phyloP scores from a whole-genome alignment of 2,329 filamentous ascomycete species.

The Helicocarpus griseus region DNA sequence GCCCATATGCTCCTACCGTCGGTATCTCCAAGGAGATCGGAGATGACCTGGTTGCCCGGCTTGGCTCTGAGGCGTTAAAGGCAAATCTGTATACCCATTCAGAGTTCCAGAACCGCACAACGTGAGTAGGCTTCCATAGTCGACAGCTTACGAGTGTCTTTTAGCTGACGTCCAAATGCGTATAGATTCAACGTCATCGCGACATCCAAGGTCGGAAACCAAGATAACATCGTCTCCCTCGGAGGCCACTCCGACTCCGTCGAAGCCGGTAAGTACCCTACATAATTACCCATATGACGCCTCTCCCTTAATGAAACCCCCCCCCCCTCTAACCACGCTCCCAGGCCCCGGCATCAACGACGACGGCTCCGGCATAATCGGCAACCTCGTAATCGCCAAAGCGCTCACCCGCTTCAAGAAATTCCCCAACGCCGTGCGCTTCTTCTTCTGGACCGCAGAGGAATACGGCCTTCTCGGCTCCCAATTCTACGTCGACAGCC shows the following conservation, averaged over 20 bases:
- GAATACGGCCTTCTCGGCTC: slow-evolving; percentile 55
- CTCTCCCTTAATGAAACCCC: background rate
- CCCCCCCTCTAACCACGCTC: background rate
- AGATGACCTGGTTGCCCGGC: slow-evolving; percentile 43
- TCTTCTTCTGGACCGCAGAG: slow-evolving; percentile 56
- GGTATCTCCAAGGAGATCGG: slow-evolving; percentile 55
- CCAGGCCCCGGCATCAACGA: slow-evolving; percentile 64
- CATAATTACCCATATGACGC: background rate
- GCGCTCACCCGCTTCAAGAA: slow-evolving; percentile 61
- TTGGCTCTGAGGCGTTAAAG: slow-evolving; percentile 36
- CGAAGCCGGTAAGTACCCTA: slow-evolving; percentile 23
- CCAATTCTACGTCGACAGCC: slow-evolving; percentile 45
- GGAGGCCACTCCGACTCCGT: slow-evolving; percentile 56
- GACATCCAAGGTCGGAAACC: slow-evolving; percentile 49
- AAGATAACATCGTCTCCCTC: slow-evolving; percentile 48
- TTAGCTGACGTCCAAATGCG: slow-evolving; percentile 11
- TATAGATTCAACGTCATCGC: slow-evolving; percentile 49
- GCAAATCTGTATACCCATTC: slow-evolving; percentile 35
- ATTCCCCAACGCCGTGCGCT: slow-evolving; percentile 60
- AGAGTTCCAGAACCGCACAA: slow-evolving; percentile 38
- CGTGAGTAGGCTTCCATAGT: slow-evolving; percentile 17
- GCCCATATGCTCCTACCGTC: slow-evolving; percentile 56
- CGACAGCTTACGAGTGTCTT: background rate
- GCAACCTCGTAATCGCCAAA: slow-evolving; percentile 49
- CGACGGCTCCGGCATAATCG: slow-evolving; percentile 59